A percentile compares a stretch with the other conserved stretches of the same genome.
These are phyloP conservation scores for Trichoderma guizhouense DNA, from an alignment of 2,329 filamentous ascomycete genomes.

Conservation along the genomic window DNA sequence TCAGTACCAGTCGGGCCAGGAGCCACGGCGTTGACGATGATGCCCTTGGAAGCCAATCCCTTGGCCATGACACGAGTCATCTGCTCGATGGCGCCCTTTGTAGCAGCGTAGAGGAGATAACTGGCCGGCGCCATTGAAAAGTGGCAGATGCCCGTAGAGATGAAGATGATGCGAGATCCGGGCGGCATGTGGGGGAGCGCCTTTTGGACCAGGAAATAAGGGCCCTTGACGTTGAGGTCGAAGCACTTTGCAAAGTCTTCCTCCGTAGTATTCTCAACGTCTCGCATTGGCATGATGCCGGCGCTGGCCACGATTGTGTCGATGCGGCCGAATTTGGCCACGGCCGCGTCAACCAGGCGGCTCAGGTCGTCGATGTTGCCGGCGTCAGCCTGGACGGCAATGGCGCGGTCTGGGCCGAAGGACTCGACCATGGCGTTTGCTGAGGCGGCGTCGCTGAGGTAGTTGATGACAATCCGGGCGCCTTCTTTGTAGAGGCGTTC, in stretches of 20 bases:
- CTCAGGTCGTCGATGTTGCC: slow-evolving; percentile 44
- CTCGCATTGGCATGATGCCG: slow-evolving; percentile 48
- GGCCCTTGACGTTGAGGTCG: slow-evolving; percentile 55
- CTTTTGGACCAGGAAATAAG: slow-evolving; percentile 53
- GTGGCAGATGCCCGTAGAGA: slow-evolving; percentile 43
- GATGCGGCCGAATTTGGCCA: slow-evolving; percentile 51
- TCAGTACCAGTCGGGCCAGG: slow-evolving; percentile 52
- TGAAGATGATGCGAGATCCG: slow-evolving; percentile 49
- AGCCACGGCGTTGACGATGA: slow-evolving; percentile 44
- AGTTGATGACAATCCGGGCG: slow-evolving; percentile 58
- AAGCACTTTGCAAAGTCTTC: slow-evolving; percentile 49
- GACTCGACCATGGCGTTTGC: slow-evolving; percentile 44
- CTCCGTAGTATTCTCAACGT: slow-evolving; percentile 48
- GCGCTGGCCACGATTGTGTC: slow-evolving; percentile 59
- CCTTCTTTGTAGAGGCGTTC: slow-evolving; percentile 54
- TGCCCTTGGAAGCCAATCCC: slow-evolving; percentile 50
- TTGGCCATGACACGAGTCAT: slow-evolving; percentile 54
- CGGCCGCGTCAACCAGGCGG: slow-evolving; percentile 46
- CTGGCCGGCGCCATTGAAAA: slow-evolving; percentile 38
- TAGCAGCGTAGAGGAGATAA: slow-evolving; percentile 52
- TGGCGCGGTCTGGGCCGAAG: slow-evolving; percentile 46
- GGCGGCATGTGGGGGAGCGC: slow-evolving; percentile 48
- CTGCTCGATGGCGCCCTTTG: slow-evolving; percentile 60
- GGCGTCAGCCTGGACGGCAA: slow-evolving; percentile 56
- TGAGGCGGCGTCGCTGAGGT: slow-evolving; percentile 44